Evolutionary conservation across 2,329 filamentous ascomycete genomes (phyloP).

Genomic region (Pyrenochaeta sp.): DNA sequence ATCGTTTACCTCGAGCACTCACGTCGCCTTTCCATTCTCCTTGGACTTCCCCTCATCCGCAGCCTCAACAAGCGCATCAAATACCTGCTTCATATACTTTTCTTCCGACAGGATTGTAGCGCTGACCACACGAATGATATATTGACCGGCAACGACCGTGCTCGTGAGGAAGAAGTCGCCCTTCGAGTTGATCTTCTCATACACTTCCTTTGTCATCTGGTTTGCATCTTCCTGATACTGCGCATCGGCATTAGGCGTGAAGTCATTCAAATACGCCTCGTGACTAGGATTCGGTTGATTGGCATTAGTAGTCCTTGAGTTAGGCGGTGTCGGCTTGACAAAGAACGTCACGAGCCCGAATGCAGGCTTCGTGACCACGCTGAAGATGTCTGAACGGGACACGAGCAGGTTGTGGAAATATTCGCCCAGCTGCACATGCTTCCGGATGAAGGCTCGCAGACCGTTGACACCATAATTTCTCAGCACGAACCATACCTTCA

Average conservation of each 20-base stretch:
- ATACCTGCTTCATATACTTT: constrained; percentile 75
- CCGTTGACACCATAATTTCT: constrained; percentile 82
- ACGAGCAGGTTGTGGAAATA: constrained; percentile 70
- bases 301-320: constrained; percentile 18
- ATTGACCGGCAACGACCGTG: constrained; percentile 74
- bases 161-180: constrained; percentile 86
- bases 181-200: constrained; percentile 74
- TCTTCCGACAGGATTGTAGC: constrained; percentile 75
- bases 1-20: not conserved
- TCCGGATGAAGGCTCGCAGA: constrained; percentile 75
- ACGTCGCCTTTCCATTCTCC: not conserved
- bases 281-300: constrained; percentile 37
- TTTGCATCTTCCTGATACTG: constrained; percentile 67
- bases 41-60: constrained; percentile 59
- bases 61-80: constrained; percentile 73
- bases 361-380: constrained; percentile 74
- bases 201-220: constrained; percentile 74
- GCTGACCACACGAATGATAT: constrained; percentile 83
- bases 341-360: constrained; percentile 86
- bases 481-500: constrained; percentile 97
- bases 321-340: constrained; percentile 50
- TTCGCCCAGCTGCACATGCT: constrained; percentile 74
- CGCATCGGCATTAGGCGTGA: constrained; percentile 45
- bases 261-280: constrained; percentile 45
- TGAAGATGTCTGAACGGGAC: constrained; percentile 73